These are phyloP conservation scores for Calonectria crousiana DNA, from an alignment of 2,329 filamentous ascomycete genomes.

Conservation along the genomic window DNA sequence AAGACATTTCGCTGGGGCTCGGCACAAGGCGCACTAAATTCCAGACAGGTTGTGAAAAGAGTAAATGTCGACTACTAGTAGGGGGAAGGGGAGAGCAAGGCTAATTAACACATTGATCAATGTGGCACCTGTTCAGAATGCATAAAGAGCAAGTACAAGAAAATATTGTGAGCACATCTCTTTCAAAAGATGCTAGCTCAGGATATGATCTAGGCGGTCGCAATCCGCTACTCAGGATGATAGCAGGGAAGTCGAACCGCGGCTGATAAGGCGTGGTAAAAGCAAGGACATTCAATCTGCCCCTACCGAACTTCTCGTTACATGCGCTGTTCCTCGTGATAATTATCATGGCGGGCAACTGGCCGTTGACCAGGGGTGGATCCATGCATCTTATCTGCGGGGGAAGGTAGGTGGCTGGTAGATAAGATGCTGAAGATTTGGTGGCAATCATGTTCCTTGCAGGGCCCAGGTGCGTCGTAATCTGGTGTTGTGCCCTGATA, in stretches of 20 bases:
- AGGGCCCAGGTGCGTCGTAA: neutral
- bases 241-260: neutral
- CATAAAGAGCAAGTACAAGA: neutral
- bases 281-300: too few species aligned
- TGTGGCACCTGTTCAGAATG: neutral
- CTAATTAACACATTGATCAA: neutral
- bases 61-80: neutral
- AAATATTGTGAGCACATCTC: neutral
- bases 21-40: neutral
- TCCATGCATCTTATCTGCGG: neutral
- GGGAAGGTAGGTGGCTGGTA: neutral
- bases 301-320: neutral
- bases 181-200: neutral
- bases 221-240: neutral
- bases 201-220: neutral
- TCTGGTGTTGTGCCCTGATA: neutral
- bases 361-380: neutral
- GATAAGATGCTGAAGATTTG: neutral
- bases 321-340: neutral
- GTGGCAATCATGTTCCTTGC: neutral
- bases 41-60: neutral
- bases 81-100: neutral
- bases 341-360: neutral
- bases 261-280: neutral
- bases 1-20: neutral